These are phyloP conservation scores for Auriscalpium microsporum DNA, from an alignment of 768 basidiomycete species.

Conservation along the genomic window DNA sequence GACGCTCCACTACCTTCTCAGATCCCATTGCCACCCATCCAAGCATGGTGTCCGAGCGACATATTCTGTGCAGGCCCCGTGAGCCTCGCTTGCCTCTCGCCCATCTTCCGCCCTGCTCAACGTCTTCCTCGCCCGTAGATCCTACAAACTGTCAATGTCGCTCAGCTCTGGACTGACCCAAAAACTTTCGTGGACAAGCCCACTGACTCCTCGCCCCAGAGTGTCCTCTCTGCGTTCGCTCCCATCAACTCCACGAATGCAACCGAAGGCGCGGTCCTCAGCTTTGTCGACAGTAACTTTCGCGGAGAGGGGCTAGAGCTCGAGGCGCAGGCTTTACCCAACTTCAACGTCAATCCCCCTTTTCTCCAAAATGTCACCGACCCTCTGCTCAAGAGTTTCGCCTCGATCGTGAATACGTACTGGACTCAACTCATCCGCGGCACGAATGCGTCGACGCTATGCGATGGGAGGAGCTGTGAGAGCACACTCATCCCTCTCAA, in stretches of 20 bases:
- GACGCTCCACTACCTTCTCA: slow-evolving; percentile 55
- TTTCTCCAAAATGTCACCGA: slow-evolving; percentile 68
- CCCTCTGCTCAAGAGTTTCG: slow-evolving; percentile 60
- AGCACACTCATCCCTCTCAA: slow-evolving; percentile 86
- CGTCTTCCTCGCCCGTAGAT: slow-evolving; percentile 34
- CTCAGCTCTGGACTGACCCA: slow-evolving; percentile 63
- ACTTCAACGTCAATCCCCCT: slow-evolving; percentile 54
- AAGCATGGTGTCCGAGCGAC: slow-evolving; percentile 67
- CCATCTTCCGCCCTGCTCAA: neutral
- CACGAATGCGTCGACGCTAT: slow-evolving; percentile 66
- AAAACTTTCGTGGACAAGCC: slow-evolving; percentile 92
- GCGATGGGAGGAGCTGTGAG: slow-evolving; percentile 55
- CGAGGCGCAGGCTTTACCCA: slow-evolving; percentile 46
- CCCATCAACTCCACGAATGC: slow-evolving; percentile 30
- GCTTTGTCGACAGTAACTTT: slow-evolving; percentile 71
- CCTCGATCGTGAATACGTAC: slow-evolving; percentile 74
- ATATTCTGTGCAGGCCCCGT: slow-evolving; percentile 80
- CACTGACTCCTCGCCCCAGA: slow-evolving; percentile 54
- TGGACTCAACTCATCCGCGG: slow-evolving; percentile 75
- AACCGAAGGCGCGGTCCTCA: slow-evolving; percentile 57
- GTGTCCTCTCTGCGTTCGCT: slow-evolving; percentile 63
- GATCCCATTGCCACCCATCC: slow-evolving; percentile 52
- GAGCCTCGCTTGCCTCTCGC: slow-evolving; percentile 19
- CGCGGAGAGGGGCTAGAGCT: slow-evolving; percentile 82
- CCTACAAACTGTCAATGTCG: slow-evolving; percentile 80